Evolutionary conservation across 768 basidiomycete species (phyloP), one percentile per base, ranked within the genome.

Genomic region (Mycena vitilis): DNA sequence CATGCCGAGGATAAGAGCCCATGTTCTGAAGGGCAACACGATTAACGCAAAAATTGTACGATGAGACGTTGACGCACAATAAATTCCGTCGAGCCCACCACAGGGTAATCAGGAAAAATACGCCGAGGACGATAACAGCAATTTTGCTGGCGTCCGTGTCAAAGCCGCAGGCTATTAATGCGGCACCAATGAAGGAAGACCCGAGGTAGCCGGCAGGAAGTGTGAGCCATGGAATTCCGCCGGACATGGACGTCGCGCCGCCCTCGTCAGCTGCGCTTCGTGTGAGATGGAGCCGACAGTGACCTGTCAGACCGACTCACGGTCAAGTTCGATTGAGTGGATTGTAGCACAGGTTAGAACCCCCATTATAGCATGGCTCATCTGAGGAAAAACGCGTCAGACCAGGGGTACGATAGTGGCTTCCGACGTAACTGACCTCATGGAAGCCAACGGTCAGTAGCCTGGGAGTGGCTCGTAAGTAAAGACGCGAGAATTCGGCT

Each of bases 71-170:
- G 30, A 80, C 90, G 73, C 71, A 93, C 91, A 96, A 71, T 83
- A 88, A 85, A 75, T 92, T 93, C 70, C 82, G 84, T 56, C 91
- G 83, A 10, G 93, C 92, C 93, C 93, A 94, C 93, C 94, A 97
- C 4, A 96, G 84, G 1, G 94, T 95, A 72, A 96, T 84, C 38
- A 96, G 71, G 81, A 96, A 96, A 79, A 95, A 93, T n/a, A 78
- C 92, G 11, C 90, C 95, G 57, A 97, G 84, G 11, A 91, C 89
- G 23, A 97, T 78, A 23, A 88, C 88, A 1, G 94, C 95, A 52
- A 95, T 75, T 76, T 97, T 97, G 80, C 91, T 92, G 5, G 95
- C 95, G 71, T 93, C 90, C 53, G 93, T 95, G 78, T 95, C 87
- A 76, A 95, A 95, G 15, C 94, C 95, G 69, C 93, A 95, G 15